phyloP scores from a whole-genome alignment of 78 protist genomes.

The Guillardia theta region DNA sequence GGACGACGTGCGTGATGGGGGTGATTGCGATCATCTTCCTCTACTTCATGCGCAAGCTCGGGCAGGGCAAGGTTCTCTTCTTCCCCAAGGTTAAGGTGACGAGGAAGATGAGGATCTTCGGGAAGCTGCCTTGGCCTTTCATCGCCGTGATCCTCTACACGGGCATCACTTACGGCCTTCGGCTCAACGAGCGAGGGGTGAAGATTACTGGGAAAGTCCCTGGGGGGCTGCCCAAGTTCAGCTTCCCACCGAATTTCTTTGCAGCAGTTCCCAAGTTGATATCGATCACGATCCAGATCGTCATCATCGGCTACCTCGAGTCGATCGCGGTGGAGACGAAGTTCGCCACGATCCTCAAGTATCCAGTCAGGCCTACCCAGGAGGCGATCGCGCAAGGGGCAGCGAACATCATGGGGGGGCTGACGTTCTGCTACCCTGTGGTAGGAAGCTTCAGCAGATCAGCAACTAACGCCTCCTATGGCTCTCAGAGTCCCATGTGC shows the following conservation, averaged over 20 bases:
- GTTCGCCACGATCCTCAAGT: neutral
- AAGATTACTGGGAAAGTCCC: neutral
- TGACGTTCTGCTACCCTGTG: slow-evolving; percentile 14
- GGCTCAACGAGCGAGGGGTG: neutral
- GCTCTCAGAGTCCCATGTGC: slow-evolving; percentile 12
- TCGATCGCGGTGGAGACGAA: neutral
- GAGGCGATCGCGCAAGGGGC: neutral
- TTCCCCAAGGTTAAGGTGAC: neutral
- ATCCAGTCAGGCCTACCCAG: neutral
- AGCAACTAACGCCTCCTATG: neutral
- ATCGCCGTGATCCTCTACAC: neutral
- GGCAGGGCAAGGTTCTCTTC: neutral
- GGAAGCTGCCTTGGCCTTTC: slow-evolving; percentile 2
- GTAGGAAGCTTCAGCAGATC: neutral
- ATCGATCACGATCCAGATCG: neutral
- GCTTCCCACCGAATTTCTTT: neutral
- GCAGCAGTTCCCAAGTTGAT: neutral
- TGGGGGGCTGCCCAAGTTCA: neutral
- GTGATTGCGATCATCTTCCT: neutral
- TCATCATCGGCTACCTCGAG: slow-evolving; percentile 27
- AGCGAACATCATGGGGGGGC: slow-evolving; percentile 27
- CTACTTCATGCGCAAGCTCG: neutral
- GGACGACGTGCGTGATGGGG: neutral
- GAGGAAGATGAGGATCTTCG: neutral
- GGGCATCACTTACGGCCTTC: neutral